Evolutionary conservation across 495 filamentous ascomycete genomes (phyloP).

Genomic region (Aspergillus heteromorphus): DNA sequence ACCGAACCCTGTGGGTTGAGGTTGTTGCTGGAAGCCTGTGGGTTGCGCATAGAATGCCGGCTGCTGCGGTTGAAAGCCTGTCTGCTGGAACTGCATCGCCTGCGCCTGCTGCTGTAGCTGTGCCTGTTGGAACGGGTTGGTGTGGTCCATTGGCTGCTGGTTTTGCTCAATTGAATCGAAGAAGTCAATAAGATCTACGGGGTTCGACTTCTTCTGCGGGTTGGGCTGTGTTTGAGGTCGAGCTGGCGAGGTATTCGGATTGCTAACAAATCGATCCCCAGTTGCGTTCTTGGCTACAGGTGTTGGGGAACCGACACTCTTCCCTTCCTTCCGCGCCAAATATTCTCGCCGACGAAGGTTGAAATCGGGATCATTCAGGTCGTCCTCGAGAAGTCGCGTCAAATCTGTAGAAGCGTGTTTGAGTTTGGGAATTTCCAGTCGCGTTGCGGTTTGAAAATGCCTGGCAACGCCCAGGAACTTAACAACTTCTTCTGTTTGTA

Average conservation of each 20-base stretch:
- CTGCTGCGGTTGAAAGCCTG: constrained; percentile 45
- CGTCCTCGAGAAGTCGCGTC: constrained; percentile 85
- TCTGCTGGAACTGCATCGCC: constrained; percentile 41
- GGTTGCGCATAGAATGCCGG: constrained; percentile 29
- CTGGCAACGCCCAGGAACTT: constrained; percentile 82
- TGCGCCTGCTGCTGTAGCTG: constrained; percentile 29
- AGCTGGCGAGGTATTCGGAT: constrained; percentile 13
- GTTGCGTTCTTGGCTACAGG: constrained; percentile 21
- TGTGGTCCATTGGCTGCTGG: constrained; percentile 60
- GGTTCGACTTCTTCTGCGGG: constrained; percentile 49
- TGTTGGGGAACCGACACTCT: constrained; percentile 29
- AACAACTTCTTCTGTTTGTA: constrained; percentile 88
- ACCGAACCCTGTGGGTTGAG: constrained; percentile 23
- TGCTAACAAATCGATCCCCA: constrained; percentile 18
- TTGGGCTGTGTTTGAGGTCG: constrained; percentile 24
- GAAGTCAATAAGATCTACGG: constrained; percentile 91
- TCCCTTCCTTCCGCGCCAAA: constrained; percentile 75
- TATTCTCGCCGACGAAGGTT: constrained; percentile 92
- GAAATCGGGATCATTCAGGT: constrained; percentile 93
- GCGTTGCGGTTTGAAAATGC: constrained; percentile 83
- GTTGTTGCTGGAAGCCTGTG: constrained; percentile 23
- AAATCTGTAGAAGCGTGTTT: constrained; percentile 95
- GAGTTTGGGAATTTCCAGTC: constrained; percentile 92
- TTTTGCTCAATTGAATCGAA: constrained; percentile 96
- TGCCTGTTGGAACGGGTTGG: constrained; percentile 36